Evolutionary conservation across 257 asterid genomes (phyloP).

Genomic region (Thymus mandschuricus): DNA sequence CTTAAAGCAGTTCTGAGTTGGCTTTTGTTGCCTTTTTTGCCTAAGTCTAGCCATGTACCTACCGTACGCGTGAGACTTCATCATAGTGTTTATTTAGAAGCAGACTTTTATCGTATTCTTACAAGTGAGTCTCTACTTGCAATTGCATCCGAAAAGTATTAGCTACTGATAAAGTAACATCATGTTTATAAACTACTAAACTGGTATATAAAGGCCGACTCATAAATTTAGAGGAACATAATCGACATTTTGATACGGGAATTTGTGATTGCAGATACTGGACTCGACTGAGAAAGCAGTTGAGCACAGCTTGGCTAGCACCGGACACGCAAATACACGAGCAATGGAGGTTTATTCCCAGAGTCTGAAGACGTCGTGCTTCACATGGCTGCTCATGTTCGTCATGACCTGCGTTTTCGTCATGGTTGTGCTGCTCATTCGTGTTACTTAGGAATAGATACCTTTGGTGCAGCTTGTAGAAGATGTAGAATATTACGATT

Average conservation of each 20-base stretch:
- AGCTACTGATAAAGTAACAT: neutral
- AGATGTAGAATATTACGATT: neutral
- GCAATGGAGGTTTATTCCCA: conserved; percentile 70
- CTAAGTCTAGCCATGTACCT: neutral
- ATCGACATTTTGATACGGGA: neutral
- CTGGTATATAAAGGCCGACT: neutral
- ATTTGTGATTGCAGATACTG: conserved; percentile 55
- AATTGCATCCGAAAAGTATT: neutral
- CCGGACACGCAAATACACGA: conserved; percentile 71
- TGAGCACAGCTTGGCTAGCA: conserved; percentile 88
- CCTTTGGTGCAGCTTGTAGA: neutral
- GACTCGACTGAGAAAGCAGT: conserved; percentile 91
- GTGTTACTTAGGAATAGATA: conserved; percentile 51
- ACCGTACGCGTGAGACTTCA: neutral
- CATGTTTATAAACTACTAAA: neutral
- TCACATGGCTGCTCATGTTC: conserved; percentile 75
- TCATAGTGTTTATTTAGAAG: neutral
- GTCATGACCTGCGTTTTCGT: conserved; percentile 68
- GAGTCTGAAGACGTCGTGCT: conserved; percentile 76
- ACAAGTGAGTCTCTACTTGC: neutral
- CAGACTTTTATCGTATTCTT: neutral
- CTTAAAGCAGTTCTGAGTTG: neutral
- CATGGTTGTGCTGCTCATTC: conserved; percentile 88
- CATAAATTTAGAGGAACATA: neutral
- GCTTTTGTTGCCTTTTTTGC: neutral